Base-by-base conservation (phyloP, 2,329 filamentous ascomycete genomes). In the Colletotrichum abscissum region DNA sequence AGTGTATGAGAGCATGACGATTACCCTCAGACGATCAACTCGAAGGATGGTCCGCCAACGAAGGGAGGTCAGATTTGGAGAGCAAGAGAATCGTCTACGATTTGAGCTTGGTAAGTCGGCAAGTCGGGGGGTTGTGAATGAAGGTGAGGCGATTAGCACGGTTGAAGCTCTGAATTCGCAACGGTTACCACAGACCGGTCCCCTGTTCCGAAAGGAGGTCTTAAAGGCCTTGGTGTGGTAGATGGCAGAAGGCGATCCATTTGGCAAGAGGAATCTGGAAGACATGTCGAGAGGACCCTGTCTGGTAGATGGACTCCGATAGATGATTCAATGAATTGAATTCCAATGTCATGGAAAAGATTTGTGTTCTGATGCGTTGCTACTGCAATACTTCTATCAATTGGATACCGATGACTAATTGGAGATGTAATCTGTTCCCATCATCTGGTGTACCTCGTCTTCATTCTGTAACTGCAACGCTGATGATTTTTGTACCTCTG, bases 41-140 rank as follows among this genome's bases (percentile, higher is more conserved):
- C 67, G 60, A 42, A 52, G 35, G 30, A 63, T 63, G 49, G 68
- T 74, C 12, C 63, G 68, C 12, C 54, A 68, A 30, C 68, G 72
- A 33, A 66, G 38, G n/a, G 57, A 72, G 19, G 11, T 16, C 4
- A 22, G 26, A 1, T 72, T 74, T 14, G 72, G 72, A 2, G 28
- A 67, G 30, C 22, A 35, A 14, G 71, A 73, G 60, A 52, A 12
- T 14, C 49, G n/a, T 30, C 35, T 65, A 19, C 63, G 63, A 14
- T 42, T 30, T 12, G 46, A 30, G 6, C 52, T 26, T 16, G n/a
- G 28, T 8, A 55, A 33, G 42, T 12, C 24, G 28, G n/a, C n/a
- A 19, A 16, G 26, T 5, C 26, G 30, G 46, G 22, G n/a, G 52
- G 46, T 4, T 2, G 49, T 60, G 19, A 24, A 54, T 22, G 49